phyloP scores from a whole-genome alignment of 768 basidiomycete genomes.

The Leccinum truebloodii region DNA sequence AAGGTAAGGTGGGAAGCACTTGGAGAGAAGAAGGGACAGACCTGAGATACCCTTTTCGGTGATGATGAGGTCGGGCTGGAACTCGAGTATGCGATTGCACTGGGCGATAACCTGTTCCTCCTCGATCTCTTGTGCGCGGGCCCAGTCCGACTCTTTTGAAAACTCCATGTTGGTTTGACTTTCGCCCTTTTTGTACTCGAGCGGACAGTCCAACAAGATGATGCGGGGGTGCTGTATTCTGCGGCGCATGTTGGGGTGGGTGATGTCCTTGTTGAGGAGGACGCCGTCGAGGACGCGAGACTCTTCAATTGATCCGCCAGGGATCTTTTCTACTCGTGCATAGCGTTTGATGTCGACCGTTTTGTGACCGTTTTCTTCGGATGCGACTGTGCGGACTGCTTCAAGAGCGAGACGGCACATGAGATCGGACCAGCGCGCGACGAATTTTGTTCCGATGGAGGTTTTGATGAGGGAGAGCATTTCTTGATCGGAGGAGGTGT shows the following conservation, averaged over 20 bases:
- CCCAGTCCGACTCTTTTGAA: slow-evolving; percentile 91
- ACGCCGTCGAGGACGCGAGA: slow-evolving; percentile 85
- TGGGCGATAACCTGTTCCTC: slow-evolving; percentile 94
- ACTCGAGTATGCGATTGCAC: slow-evolving; percentile 83
- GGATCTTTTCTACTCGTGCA: slow-evolving; percentile 95
- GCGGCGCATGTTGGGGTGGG: slow-evolving; percentile 94
- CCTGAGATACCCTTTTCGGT: slow-evolving; percentile 99
- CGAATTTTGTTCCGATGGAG: slow-evolving; percentile 98
- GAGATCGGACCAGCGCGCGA: slow-evolving; percentile 92
- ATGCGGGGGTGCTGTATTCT: slow-evolving; percentile 89
- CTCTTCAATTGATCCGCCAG: slow-evolving; percentile 96
- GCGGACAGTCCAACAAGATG: slow-evolving; percentile 87
- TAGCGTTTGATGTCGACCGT: slow-evolving; percentile 99
- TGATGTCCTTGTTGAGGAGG: slow-evolving; percentile 99
- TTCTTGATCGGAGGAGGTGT: slow-evolving; percentile 79
- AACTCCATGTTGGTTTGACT: slow-evolving; percentile 99
- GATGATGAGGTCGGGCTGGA: slow-evolving; percentile 93
- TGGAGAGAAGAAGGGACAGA: slow-evolving; percentile 25
- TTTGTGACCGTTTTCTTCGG: slow-evolving; percentile 72
- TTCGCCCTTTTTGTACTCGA: slow-evolving; percentile 99
- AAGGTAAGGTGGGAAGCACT: neutral
- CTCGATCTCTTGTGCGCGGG: slow-evolving; percentile 88
- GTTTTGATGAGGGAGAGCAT: slow-evolving; percentile 98
- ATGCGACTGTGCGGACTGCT: slow-evolving; percentile 87
- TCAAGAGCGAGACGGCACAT: slow-evolving; percentile 96